phyloP scores from a whole-genome alignment of 2,329 filamentous ascomycete species.

The Ophiostoma sp. region DNA sequence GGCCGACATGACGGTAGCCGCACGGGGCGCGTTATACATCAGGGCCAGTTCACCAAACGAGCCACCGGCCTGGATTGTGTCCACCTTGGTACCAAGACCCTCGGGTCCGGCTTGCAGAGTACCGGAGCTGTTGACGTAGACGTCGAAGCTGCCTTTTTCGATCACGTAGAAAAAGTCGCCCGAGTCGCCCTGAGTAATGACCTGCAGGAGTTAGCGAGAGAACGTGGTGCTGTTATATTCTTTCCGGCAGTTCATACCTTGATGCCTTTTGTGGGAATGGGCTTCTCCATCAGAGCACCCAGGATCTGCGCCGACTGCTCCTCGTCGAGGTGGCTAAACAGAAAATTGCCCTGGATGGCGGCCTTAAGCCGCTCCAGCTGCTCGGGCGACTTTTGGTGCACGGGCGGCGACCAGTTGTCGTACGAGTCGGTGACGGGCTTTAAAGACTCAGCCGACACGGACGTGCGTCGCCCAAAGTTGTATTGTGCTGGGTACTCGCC shows the following conservation, averaged over 20 bases:
- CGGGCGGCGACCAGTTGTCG: slow-evolving; percentile 87
- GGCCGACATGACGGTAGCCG: slow-evolving; percentile 86
- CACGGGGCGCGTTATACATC: slow-evolving; percentile 98
- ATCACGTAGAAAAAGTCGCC: slow-evolving; percentile 98
- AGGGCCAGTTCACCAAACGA: slow-evolving; percentile 95
- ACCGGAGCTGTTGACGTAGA: slow-evolving; percentile 81
- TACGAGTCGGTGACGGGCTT: slow-evolving; percentile 81
- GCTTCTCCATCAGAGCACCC: slow-evolving; percentile 89
- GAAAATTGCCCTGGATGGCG: slow-evolving; percentile 85
- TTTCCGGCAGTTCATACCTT: too few species aligned
- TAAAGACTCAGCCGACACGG: slow-evolving; percentile 93
- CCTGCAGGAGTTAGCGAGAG: slow-evolving; percentile 54
- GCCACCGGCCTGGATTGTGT: slow-evolving; percentile 79
- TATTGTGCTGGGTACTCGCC: slow-evolving; percentile 87
- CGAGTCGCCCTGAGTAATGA: slow-evolving; percentile 92
- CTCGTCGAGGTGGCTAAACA: slow-evolving; percentile 93
- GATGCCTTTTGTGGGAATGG: slow-evolving; percentile 85
- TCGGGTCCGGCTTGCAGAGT: slow-evolving; percentile 75
- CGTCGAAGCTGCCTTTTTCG: slow-evolving; percentile 85
- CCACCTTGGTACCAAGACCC: slow-evolving; percentile 81
- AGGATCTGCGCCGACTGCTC: slow-evolving; percentile 87
- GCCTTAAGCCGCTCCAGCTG: slow-evolving; percentile 76
- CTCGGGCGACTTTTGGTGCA: slow-evolving; percentile 77
- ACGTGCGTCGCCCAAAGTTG: slow-evolving; percentile 89
- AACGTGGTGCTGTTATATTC: too few species aligned